Base-by-base conservation (phyloP, 129 eudicot genomes). In the Pulicaria dysenterica region DNA sequence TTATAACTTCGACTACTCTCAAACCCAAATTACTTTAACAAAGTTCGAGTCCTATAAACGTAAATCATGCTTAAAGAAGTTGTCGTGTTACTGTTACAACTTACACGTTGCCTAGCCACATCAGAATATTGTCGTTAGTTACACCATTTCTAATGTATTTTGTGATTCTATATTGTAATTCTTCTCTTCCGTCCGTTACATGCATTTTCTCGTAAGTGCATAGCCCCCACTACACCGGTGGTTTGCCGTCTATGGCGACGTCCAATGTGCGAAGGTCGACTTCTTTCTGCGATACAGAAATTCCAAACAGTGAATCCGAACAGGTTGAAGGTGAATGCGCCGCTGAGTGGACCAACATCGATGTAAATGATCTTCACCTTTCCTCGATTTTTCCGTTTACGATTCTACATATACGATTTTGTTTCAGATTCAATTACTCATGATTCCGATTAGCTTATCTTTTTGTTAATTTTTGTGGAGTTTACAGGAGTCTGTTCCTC, bases 321-420 rank as follows among this genome's bases (percentile, higher is more conserved):
- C 81, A 67, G 74, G 73, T 82, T 56, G 95, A 92, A 65, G 87
- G 84, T 55, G 67, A 87, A 50, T 80, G 79, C 40, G 79, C 91
- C 79, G 49, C 81, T 43, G 97, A 92, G 50, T 89, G 88, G 89
- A 81, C 84, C 70, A 83, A 86, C 71, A 77, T 86, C 69, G 92
- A 92, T 56, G 98, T 92, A 64, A 44, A 8, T 73, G 6, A 8
- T 59, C 57, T 44, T 34, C 48, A 51, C 31, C 58, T 7, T 61
- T 15, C 57, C 38, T 55, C 40, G 71, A 58, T 45, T 65, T 45
- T 45, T 57, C 59, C 45, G 11, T 42, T 66, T 66, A 14, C 46
- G 58, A 43, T 68, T 31, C 11, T 39, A 17, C 40, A 36, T 17
- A 1, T 49, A 14, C 58, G 13, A 8, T 43, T 47, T 50, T 19